These are phyloP conservation scores for Trifolium subterraneum DNA, from an alignment of 306 rosid species.

Conservation along the genomic window DNA sequence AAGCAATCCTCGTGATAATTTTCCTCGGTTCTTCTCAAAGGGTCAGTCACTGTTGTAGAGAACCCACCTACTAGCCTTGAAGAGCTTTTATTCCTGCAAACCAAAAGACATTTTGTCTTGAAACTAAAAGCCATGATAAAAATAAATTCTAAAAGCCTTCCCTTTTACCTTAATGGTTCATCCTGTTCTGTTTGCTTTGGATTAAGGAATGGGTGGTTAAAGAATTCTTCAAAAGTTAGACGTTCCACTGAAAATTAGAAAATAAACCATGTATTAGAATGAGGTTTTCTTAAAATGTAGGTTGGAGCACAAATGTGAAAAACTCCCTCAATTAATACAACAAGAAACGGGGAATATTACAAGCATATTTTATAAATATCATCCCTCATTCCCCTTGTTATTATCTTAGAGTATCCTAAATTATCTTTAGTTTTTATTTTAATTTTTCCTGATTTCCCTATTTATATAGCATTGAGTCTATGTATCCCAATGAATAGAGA, in stretches of 20 bases:
- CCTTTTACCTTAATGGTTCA: slow-evolving; percentile 67
- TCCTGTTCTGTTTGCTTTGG: slow-evolving; percentile 59
- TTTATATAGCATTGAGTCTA: background rate
- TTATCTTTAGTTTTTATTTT: background rate
- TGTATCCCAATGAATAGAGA: background rate
- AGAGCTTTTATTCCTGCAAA: slow-evolving; percentile 63
- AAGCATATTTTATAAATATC: slow-evolving; percentile 26
- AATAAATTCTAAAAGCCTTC: slow-evolving; percentile 39
- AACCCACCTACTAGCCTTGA: slow-evolving; percentile 62
- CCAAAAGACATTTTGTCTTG: slow-evolving; percentile 36
- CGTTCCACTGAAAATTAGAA: slow-evolving; percentile 79
- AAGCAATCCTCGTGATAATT: slow-evolving; percentile 82
- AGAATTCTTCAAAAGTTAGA: slow-evolving; percentile 91
- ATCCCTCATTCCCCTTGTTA: slow-evolving; percentile 23
- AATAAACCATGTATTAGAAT: slow-evolving; percentile 40
- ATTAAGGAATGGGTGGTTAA: slow-evolving; percentile 78
- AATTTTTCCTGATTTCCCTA: background rate
- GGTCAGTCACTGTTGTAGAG: slow-evolving; percentile 53
- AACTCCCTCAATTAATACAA: slow-evolving; percentile 23
- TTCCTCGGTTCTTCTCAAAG: slow-evolving; percentile 61
- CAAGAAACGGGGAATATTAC: background rate
- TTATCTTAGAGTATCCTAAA: background rate
- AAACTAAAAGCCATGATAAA: slow-evolving; percentile 31
- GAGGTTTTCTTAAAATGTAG: slow-evolving; percentile 14
- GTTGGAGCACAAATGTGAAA: slow-evolving; percentile 18